Percentiles rank a stretch among this genome's conserved stretches.
phyloP scores from a whole-genome alignment of 2,329 filamentous ascomycete species.

The Madurella mycetomatis region DNA sequence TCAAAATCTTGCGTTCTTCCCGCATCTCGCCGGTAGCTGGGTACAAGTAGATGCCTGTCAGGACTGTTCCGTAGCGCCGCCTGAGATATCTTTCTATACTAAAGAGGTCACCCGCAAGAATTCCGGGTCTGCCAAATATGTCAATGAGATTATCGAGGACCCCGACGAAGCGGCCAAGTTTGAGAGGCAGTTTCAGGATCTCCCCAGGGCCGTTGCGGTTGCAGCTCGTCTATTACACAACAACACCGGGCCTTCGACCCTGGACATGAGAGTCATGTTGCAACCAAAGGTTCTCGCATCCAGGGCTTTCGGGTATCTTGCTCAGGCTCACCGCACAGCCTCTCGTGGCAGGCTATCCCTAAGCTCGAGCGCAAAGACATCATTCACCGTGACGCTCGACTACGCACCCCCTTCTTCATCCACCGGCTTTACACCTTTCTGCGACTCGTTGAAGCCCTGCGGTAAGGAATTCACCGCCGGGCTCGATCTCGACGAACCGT shows the following conservation, averaged over 20 bases:
- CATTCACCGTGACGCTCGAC: constrained; percentile 8
- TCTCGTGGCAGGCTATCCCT: constrained; percentile 4
- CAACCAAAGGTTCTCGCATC: constrained; percentile 18
- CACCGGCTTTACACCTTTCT: constrained; percentile 2
- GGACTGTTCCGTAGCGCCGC: constrained; percentile 17
- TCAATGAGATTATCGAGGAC: constrained; percentile 14
- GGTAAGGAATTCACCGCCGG: neutral
- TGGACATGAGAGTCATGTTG: constrained; percentile 12
- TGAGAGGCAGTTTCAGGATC: constrained; percentile 11
- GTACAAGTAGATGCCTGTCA: constrained; percentile 11
- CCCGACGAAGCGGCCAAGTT: constrained; percentile 17
- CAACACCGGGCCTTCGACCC: neutral
- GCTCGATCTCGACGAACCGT: neutral
- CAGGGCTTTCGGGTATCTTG: constrained; percentile 14
- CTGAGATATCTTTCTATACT: constrained; percentile 7
- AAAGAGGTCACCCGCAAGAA: neutral
- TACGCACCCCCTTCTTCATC: neutral
- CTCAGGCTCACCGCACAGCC: constrained; percentile 11
- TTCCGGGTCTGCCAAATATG: neutral
- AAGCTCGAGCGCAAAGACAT: neutral
- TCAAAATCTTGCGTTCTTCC: neutral
- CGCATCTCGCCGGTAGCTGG: constrained; percentile 11
- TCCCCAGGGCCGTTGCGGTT: constrained; percentile 15
- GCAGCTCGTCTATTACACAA: neutral
- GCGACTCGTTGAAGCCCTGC: constrained; percentile 5